These are phyloP conservation scores for Astragalus membranaceus DNA, from an alignment of 306 rosid genomes.

Conservation along the genomic window DNA sequence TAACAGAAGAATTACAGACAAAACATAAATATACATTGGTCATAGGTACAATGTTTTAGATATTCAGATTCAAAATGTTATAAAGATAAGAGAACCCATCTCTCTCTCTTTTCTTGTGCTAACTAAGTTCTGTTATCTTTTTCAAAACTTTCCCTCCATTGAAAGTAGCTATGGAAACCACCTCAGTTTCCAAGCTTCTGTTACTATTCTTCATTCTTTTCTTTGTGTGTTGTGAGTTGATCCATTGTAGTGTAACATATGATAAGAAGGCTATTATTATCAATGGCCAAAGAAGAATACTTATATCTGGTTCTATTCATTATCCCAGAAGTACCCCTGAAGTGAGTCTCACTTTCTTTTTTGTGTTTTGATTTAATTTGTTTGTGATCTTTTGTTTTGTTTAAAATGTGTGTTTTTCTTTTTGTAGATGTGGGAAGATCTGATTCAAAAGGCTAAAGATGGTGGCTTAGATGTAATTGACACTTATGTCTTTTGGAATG, in stretches of 20 bases:
- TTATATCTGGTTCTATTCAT: slow-evolving; percentile 95
- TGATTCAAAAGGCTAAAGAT: slow-evolving; percentile 75
- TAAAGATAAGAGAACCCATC: background rate
- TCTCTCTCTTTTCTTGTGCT: background rate
- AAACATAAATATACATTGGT: slow-evolving; percentile 1
- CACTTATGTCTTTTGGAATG: slow-evolving; percentile 96
- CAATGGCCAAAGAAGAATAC: slow-evolving; percentile 84
- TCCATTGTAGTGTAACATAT: slow-evolving; percentile 59
- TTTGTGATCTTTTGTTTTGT: background rate
- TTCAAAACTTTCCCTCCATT: slow-evolving; percentile 35
- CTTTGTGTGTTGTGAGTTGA: slow-evolving; percentile 39
- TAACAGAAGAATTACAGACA: slow-evolving; percentile 7
- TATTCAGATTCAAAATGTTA: slow-evolving; percentile 27
- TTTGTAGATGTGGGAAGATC: slow-evolving; percentile 95
- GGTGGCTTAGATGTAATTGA: slow-evolving; percentile 90
- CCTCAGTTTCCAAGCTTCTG: slow-evolving; percentile 67
- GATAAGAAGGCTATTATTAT: slow-evolving; percentile 86
- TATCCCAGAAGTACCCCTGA: slow-evolving; percentile 96
- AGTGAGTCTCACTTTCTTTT: slow-evolving; percentile 10
- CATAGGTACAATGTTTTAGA: slow-evolving; percentile 15
- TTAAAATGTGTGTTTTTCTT: slow-evolving; percentile 38
- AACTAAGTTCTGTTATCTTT: background rate
- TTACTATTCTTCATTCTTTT: slow-evolving; percentile 23
- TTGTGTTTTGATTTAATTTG: background rate
- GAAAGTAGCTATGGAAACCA: slow-evolving; percentile 53